Evolutionary conservation across 1,284 basidiomycete genomes (phyloP).

Genomic region (Farysia itapuensis): DNA sequence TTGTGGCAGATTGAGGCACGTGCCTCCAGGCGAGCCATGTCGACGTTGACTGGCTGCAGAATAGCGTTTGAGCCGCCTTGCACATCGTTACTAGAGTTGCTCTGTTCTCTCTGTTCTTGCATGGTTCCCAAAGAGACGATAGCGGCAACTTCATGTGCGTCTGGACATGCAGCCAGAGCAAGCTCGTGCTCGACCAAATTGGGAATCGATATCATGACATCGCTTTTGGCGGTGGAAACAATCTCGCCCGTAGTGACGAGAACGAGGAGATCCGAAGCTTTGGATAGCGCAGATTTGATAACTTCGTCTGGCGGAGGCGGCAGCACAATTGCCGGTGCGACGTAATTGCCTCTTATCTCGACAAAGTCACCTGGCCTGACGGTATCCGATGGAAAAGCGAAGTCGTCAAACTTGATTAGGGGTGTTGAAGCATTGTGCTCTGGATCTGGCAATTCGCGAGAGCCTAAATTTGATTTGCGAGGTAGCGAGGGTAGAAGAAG

Average conservation of each 20-base stretch:
- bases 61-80: constrained; percentile 7
- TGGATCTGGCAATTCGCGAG: constrained; percentile 1
- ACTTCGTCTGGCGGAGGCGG: constrained; percentile 7
- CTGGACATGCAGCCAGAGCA: constrained; percentile 1
- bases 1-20: constrained; percentile 29
- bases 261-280: constrained; percentile 13
- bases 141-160: constrained; percentile 7
- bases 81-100: not conserved
- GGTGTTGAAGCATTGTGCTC: too few relatives aligned
- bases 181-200: constrained; percentile 11
- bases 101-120: constrained; percentile 7
- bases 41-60: constrained; percentile 15
- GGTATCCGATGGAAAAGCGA: too few relatives aligned
- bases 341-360: too few relatives aligned
- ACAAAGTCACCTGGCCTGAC: too few relatives aligned
- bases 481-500: not conserved
- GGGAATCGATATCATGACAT: constrained; percentile 38
- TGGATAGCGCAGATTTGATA: not conserved
- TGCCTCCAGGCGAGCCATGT: constrained; percentile 20
- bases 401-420: too few relatives aligned
- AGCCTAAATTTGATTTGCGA: too few relatives aligned
- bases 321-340: constrained; percentile 9
- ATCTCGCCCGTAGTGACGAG: constrained; percentile 20
- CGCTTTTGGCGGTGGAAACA: constrained; percentile 16
- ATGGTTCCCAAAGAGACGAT: constrained; percentile 7